A percentile compares a stretch with the other conserved stretches of the same genome.
Conservation (phyloP, 257 asterid species). For the Capsicum baccatum region DNA sequence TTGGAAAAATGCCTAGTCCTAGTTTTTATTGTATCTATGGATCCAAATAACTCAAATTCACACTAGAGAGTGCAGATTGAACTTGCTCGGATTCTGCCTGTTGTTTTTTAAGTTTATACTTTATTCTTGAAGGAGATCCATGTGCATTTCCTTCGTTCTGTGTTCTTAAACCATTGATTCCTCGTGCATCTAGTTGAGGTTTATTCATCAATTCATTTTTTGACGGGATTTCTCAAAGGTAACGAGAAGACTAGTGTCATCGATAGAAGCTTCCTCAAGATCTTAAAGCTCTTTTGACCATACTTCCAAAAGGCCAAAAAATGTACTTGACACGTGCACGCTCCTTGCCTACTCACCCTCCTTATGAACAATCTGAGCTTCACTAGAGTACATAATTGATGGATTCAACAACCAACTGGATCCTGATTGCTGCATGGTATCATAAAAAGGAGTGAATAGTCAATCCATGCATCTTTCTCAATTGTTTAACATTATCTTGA, state of each 20-base stretch:
- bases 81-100: background rate
- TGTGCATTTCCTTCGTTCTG: conserved; percentile 8
- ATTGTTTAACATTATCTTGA: background rate
- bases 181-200: conserved; percentile 24
- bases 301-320: background rate
- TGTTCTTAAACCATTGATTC: conserved; percentile 15
- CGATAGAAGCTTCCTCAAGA: background rate
- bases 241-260: background rate
- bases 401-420: background rate
- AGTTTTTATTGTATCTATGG: background rate
- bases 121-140: conserved; percentile 26
- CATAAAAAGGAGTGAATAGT: background rate
- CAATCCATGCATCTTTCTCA: background rate
- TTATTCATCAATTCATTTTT: background rate
- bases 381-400: background rate
- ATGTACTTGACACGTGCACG: background rate
- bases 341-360: conserved; percentile 1
- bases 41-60: background rate
- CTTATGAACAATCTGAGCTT: background rate
- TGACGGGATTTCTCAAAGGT: background rate
- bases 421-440: background rate
- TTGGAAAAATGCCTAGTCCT: background rate
- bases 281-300: background rate
- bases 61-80: background rate
- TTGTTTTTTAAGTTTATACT: background rate